These are phyloP conservation scores for Acanthamoeba healyi DNA, from an alignment of 208 protist species.

Conservation along the genomic window DNA sequence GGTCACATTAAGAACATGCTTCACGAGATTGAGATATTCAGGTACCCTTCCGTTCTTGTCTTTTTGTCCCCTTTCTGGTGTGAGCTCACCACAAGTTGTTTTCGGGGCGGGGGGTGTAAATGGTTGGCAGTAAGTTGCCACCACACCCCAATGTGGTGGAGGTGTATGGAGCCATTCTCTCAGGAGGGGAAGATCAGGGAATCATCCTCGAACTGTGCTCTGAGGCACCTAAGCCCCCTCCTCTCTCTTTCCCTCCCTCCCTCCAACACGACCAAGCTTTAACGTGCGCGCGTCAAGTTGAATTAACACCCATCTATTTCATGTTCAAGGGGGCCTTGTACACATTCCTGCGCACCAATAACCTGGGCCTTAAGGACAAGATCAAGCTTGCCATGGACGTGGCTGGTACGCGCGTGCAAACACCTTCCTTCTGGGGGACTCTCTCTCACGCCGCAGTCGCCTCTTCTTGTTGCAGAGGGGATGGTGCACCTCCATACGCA, in stretches of 20 bases:
- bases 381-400: slow-evolving; percentile 7
- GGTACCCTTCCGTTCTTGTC: too few species aligned
- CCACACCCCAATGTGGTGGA: background rate
- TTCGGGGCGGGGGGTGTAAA: too few species aligned
- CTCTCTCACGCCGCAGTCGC: too few species aligned
- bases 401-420: background rate
- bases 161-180: slow-evolving; percentile 5
- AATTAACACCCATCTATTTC: too few species aligned
- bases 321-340: background rate
- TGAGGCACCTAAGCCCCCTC: background rate
- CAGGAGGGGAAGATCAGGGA: background rate
- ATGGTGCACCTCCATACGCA: slow-evolving; percentile 24
- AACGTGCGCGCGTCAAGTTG: too few species aligned
- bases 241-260: too few species aligned
- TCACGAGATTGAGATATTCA: slow-evolving; percentile 36
- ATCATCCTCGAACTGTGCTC: slow-evolving; percentile 21
- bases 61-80: too few species aligned
- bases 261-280: too few species aligned
- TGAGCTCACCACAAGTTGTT: too few species aligned
- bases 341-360: background rate
- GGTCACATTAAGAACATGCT: slow-evolving; percentile 38
- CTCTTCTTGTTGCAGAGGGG: background rate
- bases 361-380: background rate
- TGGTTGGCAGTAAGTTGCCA: background rate
- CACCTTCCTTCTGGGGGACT: too few species aligned